Evolutionary conservation across 202 grass and related monocot species (phyloP).

Genomic region (Setaria italica): DNA sequence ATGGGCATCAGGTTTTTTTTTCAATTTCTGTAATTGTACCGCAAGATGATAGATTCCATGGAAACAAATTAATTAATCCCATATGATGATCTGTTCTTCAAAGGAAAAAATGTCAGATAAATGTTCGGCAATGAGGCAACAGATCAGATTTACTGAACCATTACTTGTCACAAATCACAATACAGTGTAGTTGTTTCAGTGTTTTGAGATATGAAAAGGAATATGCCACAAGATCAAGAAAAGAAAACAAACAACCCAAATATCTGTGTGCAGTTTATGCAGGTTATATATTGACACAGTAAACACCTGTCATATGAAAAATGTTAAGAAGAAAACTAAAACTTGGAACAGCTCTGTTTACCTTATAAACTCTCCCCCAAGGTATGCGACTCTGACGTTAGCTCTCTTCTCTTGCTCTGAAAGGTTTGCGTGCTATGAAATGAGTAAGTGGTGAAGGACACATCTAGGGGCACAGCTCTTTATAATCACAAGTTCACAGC

Average conservation of each 20-base stretch:
- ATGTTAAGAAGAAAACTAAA: conserved; percentile 27
- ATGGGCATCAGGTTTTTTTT: neutral
- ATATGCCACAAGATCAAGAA: neutral
- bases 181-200: neutral
- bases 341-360: conserved; percentile 20
- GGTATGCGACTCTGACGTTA: conserved; percentile 24
- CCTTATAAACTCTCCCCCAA: conserved; percentile 19
- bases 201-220: neutral
- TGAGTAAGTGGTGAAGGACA: conserved; percentile 2
- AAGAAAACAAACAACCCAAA: neutral
- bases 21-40: neutral
- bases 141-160: conserved; percentile 5
- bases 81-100: neutral
- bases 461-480: conserved; percentile 43
- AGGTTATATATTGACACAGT: neutral
- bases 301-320: neutral
- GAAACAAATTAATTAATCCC: neutral
- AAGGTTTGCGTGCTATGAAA: conserved; percentile 10
- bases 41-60: neutral
- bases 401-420: conserved; percentile 10
- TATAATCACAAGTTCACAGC: conserved; percentile 32
- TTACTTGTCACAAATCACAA: neutral
- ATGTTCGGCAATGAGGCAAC: neutral
- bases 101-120: neutral
- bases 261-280: neutral